Conservation (phyloP, 306 rosid species). For the Cucumis hystrix region DNA sequence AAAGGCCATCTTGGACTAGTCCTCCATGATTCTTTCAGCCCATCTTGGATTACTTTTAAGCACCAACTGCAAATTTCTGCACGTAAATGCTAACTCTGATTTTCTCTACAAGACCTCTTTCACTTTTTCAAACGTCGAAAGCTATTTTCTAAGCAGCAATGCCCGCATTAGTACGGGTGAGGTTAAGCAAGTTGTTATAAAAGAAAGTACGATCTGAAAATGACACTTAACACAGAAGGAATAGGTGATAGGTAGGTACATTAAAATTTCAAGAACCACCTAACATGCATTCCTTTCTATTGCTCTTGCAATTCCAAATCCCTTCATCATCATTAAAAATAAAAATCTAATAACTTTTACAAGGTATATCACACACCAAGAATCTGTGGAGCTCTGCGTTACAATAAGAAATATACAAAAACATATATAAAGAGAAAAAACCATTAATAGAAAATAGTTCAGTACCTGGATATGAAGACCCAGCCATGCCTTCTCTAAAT, state of each 20-base stretch:
- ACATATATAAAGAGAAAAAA: neutral
- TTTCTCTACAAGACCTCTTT: too few relatives aligned
- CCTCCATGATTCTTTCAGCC: too few relatives aligned
- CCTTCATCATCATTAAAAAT: neutral
- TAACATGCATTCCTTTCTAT: neutral
- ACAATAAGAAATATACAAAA: neutral
- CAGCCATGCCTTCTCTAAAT: conserved; percentile 49
- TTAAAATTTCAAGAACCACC: neutral
- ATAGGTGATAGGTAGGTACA: neutral
- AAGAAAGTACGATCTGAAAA: too few relatives aligned
- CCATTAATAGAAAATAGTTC: neutral
- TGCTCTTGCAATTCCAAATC: neutral
- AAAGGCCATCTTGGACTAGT: too few relatives aligned
- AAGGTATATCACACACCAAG: neutral
- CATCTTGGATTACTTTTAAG: too few relatives aligned
- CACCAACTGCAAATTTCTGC: too few relatives aligned
- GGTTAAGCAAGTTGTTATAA: too few relatives aligned
- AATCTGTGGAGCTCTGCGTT: neutral
- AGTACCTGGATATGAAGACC: conserved; percentile 41
- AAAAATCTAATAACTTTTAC: neutral
- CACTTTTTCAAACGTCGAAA: too few relatives aligned
- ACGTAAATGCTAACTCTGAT: too few relatives aligned
- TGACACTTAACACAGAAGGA: neutral
- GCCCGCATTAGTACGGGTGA: too few relatives aligned
- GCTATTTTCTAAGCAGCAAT: too few relatives aligned